A percentile compares a stretch with the other conserved stretches of the same genome.
Evolutionary conservation across 305 asterid species (phyloP).

Genomic region (Striga hermonthica): DNA sequence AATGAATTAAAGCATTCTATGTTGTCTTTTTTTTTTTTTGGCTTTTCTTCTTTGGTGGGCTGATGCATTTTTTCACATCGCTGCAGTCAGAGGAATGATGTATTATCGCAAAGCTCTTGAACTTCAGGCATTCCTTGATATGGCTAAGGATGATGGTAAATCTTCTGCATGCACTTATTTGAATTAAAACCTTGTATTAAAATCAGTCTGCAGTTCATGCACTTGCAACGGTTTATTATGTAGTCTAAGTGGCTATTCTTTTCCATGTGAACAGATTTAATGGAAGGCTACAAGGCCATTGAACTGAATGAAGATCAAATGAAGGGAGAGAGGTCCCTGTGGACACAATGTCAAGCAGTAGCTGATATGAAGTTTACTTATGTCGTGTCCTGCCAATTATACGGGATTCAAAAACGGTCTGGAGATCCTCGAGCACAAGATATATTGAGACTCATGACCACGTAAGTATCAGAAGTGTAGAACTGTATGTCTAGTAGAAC

Average conservation of each 20-base stretch:
- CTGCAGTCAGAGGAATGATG: conserved; percentile 98
- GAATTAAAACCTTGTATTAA: not conserved
- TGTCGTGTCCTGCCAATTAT: conserved; percentile 91
- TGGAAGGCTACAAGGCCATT: conserved; percentile 97
- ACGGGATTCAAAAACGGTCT: conserved; percentile 93
- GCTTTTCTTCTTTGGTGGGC: conserved; percentile 12
- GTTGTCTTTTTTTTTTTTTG: too few relatives aligned
- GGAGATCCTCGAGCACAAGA: conserved; percentile 92
- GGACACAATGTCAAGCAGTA: conserved; percentile 98
- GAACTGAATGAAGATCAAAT: conserved; percentile 91
- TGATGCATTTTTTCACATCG: conserved; percentile 33
- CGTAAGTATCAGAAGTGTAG: conserved; percentile 46
- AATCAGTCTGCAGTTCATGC: conserved; percentile 4
- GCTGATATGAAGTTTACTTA: conserved; percentile 98
- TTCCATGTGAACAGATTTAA: conserved; percentile 55
- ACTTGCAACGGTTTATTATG: conserved; percentile 14
- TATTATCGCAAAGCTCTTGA: conserved; percentile 96
- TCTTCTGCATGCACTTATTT: conserved; percentile 24
- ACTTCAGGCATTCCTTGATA: conserved; percentile 98
- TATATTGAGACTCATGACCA: conserved; percentile 84
- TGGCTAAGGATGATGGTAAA: conserved; percentile 96
- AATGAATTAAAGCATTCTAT: conserved; percentile 13
- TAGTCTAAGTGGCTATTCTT: conserved; percentile 25
- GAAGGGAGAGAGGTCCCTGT: conserved; percentile 90
- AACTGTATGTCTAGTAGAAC: conserved; percentile 11